Base-by-base conservation (phyloP, 495 filamentous ascomycete species). In the Diplogelasinospora grovesii region DNA sequence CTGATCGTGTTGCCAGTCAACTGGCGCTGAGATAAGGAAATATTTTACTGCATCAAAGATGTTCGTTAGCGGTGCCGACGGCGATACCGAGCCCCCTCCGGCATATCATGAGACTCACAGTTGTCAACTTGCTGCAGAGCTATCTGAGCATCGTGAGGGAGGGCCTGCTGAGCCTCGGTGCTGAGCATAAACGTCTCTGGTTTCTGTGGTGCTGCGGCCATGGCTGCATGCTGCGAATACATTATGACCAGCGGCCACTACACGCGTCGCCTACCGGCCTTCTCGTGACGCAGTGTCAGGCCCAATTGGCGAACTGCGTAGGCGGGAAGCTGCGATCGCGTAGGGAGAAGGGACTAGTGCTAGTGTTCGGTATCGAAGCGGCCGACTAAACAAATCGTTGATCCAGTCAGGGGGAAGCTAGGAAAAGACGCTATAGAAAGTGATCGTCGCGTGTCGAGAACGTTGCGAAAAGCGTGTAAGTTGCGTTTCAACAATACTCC, bases 111-210 rank as follows among this genome's bases (percentile, higher is more conserved):
- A 14, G 20, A 79, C 92, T 74, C 74, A 98, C 92, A 68, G 61
- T 97, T 97, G 63, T 98, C 92, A 50, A 98, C 92, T 66, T 98
- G 92, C 56, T 97, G 89, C 48, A 98, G 74, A 47, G 92, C 92
- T 60, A 97, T 88, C 72, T 96, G 87, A 59, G 89, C 85, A 70
- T 97, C 92, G 53, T 95, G 87, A 22, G 92, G 92, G 36, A 98
- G 78, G 48, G 83, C 88, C 65, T 95, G 88, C 65, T 96, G 90
- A 28, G 93, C 89, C 66, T 96, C 90, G 49, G 81, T 86, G 50
- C 88, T 94, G 49, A 98, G 77, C 85, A 97, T 90, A 55, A 98
- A 98, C 5, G 92, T 98, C 71, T 97, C 92, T 33, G 92, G 92
- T 61, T 94, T 94, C 64, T 95, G 89, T 32, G 65, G 61, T 24